Percentiles rank a stretch among this genome's conserved stretches.
Conservation (phyloP, 805 yeast species). For the Starmera dryadoides region DNA sequence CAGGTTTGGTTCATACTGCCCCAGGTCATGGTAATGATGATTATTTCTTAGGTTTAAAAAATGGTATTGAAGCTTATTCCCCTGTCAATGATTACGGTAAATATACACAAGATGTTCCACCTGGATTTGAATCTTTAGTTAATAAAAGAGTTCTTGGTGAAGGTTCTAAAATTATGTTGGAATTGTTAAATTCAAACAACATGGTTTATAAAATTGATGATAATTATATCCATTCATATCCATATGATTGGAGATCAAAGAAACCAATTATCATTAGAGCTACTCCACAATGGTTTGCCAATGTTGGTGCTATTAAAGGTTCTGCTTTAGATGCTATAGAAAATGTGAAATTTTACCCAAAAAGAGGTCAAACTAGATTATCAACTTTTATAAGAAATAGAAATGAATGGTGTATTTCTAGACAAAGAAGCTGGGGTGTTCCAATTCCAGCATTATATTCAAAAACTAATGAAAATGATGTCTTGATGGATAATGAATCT, state of each 20-base stretch:
- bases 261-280: slow-evolving; percentile 92
- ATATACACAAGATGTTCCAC: slow-evolving; percentile 47
- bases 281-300: slow-evolving; percentile 96
- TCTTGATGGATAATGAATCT: slow-evolving; percentile 49
- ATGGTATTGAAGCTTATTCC: slow-evolving; percentile 55
- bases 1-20: slow-evolving; percentile 94
- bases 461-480: slow-evolving; percentile 46
- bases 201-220: slow-evolving; percentile 44
- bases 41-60: slow-evolving; percentile 56
- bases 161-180: slow-evolving; percentile 44
- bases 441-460: slow-evolving; percentile 86
- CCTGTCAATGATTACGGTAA: slow-evolving; percentile 76
- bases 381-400: slow-evolving; percentile 66
- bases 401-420: slow-evolving; percentile 95
- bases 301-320: slow-evolving; percentile 66
- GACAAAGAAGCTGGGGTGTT: slow-evolving; percentile 97
- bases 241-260: slow-evolving; percentile 96
- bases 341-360: slow-evolving; percentile 67
- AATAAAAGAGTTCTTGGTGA: slow-evolving; percentile 58
- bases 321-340: slow-evolving; percentile 53
- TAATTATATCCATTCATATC: slow-evolving; percentile 73
- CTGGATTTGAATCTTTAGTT: slow-evolving; percentile 35
- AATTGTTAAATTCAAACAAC: slow-evolving; percentile 29
- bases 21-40: slow-evolving; percentile 98
- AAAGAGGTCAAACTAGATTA: slow-evolving; percentile 63